phyloP scores from a whole-genome alignment of 306 rosid species.

The Dryas drummondii region DNA sequence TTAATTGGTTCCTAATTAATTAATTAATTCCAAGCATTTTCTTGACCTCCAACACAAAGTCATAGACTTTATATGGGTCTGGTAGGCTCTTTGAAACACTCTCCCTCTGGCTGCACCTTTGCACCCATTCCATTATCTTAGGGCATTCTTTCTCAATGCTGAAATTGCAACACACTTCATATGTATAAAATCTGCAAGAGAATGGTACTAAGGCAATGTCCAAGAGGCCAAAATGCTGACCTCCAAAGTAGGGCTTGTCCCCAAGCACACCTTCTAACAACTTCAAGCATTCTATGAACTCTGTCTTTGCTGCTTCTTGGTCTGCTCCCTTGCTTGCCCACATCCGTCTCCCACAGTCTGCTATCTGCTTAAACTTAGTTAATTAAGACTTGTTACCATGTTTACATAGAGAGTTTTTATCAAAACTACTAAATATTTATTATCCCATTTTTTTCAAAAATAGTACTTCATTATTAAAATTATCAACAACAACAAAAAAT shows the following conservation, averaged over 20 bases:
- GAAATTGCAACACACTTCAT: conserved; percentile 16
- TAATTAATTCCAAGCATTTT: conserved; percentile 10
- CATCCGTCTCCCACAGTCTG: conserved; percentile 9
- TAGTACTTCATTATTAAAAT: too few species aligned
- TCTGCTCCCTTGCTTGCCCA: conserved; percentile 23
- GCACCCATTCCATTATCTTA: conserved; percentile 27
- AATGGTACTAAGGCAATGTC: conserved; percentile 27
- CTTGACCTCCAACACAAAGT: background rate
- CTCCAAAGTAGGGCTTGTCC: conserved; percentile 32
- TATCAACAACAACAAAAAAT: too few species aligned
- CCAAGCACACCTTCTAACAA: conserved; percentile 27
- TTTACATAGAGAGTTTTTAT: too few species aligned
- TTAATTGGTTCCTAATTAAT: background rate
- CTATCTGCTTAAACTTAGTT: background rate
- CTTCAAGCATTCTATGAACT: conserved; percentile 11
- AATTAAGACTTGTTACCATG: background rate
- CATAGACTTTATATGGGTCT: conserved; percentile 14
- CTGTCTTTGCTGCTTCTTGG: conserved; percentile 16
- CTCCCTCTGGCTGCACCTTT: conserved; percentile 20
- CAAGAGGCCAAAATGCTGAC: conserved; percentile 23
- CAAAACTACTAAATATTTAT: too few species aligned
- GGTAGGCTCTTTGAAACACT: conserved; percentile 29
- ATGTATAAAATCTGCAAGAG: background rate
- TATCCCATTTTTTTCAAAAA: too few species aligned
- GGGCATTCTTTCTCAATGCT: conserved; percentile 26